phyloP scores from a whole-genome alignment of 2,329 filamentous ascomycete species.

The Cytospora piceae region DNA sequence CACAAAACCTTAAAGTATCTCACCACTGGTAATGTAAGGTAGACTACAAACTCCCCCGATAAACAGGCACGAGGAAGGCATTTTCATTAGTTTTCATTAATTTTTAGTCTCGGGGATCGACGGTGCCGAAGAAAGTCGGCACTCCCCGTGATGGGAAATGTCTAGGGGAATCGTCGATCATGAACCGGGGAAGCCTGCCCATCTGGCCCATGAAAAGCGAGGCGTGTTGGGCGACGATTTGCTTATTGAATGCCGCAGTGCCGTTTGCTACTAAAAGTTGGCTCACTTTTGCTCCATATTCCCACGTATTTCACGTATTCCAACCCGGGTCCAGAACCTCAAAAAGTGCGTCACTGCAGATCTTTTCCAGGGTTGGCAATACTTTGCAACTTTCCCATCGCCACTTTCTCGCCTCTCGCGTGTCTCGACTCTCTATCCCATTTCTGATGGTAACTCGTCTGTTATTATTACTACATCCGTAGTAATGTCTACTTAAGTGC shows the following conservation, averaged over 20 bases:
- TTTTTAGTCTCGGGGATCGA: slow-evolving; percentile 1
- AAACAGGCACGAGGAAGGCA: neutral
- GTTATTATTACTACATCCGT: neutral
- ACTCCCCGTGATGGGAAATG: neutral
- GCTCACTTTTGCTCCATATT: no score
- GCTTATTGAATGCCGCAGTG: no score
- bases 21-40: no score
- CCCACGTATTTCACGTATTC: no score
- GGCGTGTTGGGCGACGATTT: no score
- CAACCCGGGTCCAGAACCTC: neutral
- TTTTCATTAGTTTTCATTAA: neutral
- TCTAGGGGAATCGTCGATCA: neutral
- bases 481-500: neutral
- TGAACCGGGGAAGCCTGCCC: no score
- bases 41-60: neutral
- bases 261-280: no score
- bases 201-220: no score
- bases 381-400: neutral
- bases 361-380: neutral
- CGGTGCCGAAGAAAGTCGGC: neutral
- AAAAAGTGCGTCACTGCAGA: no score
- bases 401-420: neutral
- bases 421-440: no score
- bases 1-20: neutral
- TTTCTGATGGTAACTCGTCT: neutral